Conservation (phyloP, 352 stramenopile genomes). For the Phytopythium cucurbitacearum region DNA sequence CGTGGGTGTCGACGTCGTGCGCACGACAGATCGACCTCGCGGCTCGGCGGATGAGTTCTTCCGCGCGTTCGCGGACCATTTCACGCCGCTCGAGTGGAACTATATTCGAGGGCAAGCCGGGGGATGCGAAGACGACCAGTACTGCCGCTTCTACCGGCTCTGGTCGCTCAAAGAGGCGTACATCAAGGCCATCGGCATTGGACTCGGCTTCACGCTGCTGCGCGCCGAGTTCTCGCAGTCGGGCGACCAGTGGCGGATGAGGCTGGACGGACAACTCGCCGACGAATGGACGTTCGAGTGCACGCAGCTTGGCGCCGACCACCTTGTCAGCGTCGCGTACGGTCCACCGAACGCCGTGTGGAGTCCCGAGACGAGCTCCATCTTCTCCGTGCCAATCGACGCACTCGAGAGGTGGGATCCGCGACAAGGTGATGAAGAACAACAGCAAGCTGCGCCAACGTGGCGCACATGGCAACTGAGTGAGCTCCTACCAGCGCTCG, state of each 20-base stretch:
- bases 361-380: conserved; percentile 29
- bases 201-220: conserved; percentile 53
- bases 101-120: conserved; percentile 32
- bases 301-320: conserved; percentile 19
- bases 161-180: conserved; percentile 81
- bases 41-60: conserved; percentile 40
- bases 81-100: conserved; percentile 53
- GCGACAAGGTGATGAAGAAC: neutral
- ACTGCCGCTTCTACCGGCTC: conserved; percentile 52
- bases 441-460: neutral
- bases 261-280: conserved; percentile 31
- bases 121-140: conserved; percentile 16
- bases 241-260: conserved; percentile 23
- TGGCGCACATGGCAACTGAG: conserved; percentile 19
- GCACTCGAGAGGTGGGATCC: neutral
- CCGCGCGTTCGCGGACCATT: conserved; percentile 49
- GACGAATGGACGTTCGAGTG: conserved; percentile 42
- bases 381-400: conserved; percentile 18
- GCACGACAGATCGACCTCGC: conserved; percentile 42
- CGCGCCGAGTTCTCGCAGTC: conserved; percentile 41
- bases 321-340: conserved; percentile 44
- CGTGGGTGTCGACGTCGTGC: conserved; percentile 72
- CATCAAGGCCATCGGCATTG: conserved; percentile 71
- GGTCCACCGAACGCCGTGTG: conserved; percentile 40
- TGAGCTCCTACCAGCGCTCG: conserved; percentile 7